Evolutionary conservation across 192 early-diverging fungal genomes (phyloP), one percentile per base, ranked within the genome.

Genomic region (Spinellus fusiger): DNA sequence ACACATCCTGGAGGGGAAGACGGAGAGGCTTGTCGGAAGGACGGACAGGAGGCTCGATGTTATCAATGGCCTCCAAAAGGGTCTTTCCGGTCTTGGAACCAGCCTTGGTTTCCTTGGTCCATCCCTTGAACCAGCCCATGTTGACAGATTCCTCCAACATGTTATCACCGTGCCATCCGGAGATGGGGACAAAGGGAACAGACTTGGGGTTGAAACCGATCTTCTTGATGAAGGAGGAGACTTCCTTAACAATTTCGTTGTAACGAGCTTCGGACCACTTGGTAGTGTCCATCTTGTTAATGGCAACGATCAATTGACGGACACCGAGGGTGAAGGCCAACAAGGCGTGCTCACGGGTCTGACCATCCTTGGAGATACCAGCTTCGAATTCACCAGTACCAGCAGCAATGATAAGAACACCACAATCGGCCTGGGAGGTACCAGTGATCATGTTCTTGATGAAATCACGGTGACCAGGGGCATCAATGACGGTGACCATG

Each of bases 391-490:
- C 79, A 86, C 92, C 93, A 75, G 80, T 80, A 87, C 88, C 91
- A 69, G 84, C 87, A 71, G 88, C 87, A 78, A 96, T 89, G 67
- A 96, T 93, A 27, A 57, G 55, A 40, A 57, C 37, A 46, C 34
- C 55, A 76, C 91, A 93, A 76, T 98, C 95, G 61, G 94, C 95
- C 80, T 93, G 93, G 68, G 91, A 93, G 71, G 95, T 92, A 84
- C 95, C 95, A 79, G 95, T 93, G 76, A 96, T 96, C 94, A 94
- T 97, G 91, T 98, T 98, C 84, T 96, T 96, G 85, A 98, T 96
- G 89, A 98, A 98, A 86, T 98, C 95, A 79, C 95, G 88, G 87
- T 98, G 95, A 54, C 95, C 95, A 49, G 95, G 95, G 77, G 95
- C 94, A 79, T 98, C 94, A 77, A 98, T 96, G 82, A 98, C 89